phyloP scores from a whole-genome alignment of 2,329 filamentous ascomycete species.

The Neoarthrinium moseri region DNA sequence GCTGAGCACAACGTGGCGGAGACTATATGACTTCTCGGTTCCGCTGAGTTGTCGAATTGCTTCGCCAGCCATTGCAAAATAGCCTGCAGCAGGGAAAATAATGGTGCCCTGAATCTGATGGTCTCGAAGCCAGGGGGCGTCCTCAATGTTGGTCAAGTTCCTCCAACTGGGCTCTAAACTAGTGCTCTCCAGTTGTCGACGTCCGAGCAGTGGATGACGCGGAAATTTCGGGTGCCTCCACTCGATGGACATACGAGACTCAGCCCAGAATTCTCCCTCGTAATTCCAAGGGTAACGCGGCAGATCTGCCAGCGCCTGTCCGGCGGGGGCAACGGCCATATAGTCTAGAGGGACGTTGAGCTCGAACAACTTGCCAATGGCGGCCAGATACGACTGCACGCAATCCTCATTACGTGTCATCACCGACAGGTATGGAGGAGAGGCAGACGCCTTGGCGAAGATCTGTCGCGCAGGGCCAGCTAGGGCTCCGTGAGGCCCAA shows the following conservation, averaged over 20 bases:
- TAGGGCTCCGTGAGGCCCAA: constrained; percentile 22
- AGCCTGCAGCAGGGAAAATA: constrained; percentile 35
- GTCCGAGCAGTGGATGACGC: constrained; percentile 13
- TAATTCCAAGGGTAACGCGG: neutral
- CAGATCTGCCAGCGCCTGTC: neutral
- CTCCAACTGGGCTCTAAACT: constrained; percentile 12
- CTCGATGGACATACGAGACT: neutral
- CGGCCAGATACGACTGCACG: neutral
- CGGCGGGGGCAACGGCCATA: no score
- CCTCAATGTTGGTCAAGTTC: constrained; percentile 8
- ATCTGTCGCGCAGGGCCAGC: constrained; percentile 20
- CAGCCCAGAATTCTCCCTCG: neutral
- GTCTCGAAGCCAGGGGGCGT: constrained; percentile 38
- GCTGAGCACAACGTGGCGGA: constrained; percentile 14
- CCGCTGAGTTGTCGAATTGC: constrained; percentile 8
- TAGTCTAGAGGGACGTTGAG: no score
- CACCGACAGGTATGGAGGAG: neutral
- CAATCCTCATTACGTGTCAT: neutral
- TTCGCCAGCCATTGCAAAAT: constrained; percentile 21
- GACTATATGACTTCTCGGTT: neutral
- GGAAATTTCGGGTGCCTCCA: neutral
- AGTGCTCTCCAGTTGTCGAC: neutral
- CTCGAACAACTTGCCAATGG: neutral
- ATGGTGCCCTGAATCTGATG: constrained; percentile 40
- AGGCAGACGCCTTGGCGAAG: constrained; percentile 1